These are phyloP conservation scores for Mycena olivaceomarginata DNA, from an alignment of 768 basidiomycete genomes.

Conservation along the genomic window DNA sequence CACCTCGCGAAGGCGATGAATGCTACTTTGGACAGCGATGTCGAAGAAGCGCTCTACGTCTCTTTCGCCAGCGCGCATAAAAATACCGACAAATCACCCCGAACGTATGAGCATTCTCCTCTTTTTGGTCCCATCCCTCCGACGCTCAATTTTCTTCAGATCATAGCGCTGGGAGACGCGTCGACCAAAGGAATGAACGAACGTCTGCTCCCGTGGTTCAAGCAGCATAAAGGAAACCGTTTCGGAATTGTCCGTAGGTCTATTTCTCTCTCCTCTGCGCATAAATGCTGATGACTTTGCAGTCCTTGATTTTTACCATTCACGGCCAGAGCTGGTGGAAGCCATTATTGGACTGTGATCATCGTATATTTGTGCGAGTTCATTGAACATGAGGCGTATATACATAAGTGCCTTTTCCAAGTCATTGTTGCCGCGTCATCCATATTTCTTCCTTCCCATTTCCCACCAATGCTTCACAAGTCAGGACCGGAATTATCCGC, in stretches of 20 bases:
- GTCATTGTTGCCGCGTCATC: no score
- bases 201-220: slow-evolving; percentile 35
- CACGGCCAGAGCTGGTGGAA: slow-evolving; percentile 32
- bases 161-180: slow-evolving; percentile 37
- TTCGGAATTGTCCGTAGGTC: slow-evolving; percentile 39
- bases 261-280: neutral
- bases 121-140: neutral
- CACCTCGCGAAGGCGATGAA: slow-evolving; percentile 36
- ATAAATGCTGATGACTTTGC: neutral
- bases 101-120: slow-evolving; percentile 25
- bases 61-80: slow-evolving; percentile 37
- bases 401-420: no score
- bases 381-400: no score
- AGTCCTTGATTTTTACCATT: slow-evolving; percentile 45
- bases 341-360: slow-evolving; percentile 40
- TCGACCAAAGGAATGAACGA: slow-evolving; percentile 39
- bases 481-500: no score
- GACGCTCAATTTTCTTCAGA: slow-evolving; percentile 4
- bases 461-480: no score
- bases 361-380: neutral
- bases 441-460: no score
- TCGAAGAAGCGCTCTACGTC: slow-evolving; percentile 37
- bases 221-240: slow-evolving; percentile 21
- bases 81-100: slow-evolving; percentile 34
- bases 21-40: neutral